Base-by-base conservation (phyloP, 106 monocot species). In the Alisma plantagoaquatica region DNA sequence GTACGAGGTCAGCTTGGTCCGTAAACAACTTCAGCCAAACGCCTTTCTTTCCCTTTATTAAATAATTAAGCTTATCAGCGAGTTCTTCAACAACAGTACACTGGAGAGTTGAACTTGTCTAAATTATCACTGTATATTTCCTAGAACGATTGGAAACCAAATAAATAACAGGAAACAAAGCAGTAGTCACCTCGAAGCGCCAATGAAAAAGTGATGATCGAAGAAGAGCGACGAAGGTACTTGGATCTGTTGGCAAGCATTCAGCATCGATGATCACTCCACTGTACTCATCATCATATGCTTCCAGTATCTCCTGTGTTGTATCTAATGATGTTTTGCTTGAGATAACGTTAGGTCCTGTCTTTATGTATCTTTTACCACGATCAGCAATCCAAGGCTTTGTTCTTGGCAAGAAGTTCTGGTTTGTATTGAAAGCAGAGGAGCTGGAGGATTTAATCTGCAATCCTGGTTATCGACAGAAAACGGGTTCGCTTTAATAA, bases 261-360 rank as follows among this genome's bases (percentile, higher is more conserved):
- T 79, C 61, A 12, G 75, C 49, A 71, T 79, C 73, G 32, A 86
- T 66, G 27, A 92, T 64, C 51, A 58, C 73, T 7, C 92, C 86
- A 54, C 60, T 79, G 57, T 92, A 91, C 28, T 81, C 82, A 79
- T 86, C 86, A 49, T 92, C 86, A 35, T 49, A 78, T 44, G 73
- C 73, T 58, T 92, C 75, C 14, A 92, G 70, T 44, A 74, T 3
- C 38, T 77, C 86, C 12, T 28, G 24, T 29, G 62, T 27, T 53
- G 47, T 61, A n/a, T 42, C 60, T 2, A 73, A 31, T 45, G 70
- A 38, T 20, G 65, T 61, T 16, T 62, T 51, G 4, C 64, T 60
- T 44, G 77, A 71, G 38, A 54, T 57, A 62, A 76, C 75, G 52
- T 60, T 59, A n/a, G 72, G 53, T 31, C 27, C 66, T 23, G 24